Conservation (phyloP, 2,329 filamentous ascomycete genomes). For the Zopfia rhizophila region DNA sequence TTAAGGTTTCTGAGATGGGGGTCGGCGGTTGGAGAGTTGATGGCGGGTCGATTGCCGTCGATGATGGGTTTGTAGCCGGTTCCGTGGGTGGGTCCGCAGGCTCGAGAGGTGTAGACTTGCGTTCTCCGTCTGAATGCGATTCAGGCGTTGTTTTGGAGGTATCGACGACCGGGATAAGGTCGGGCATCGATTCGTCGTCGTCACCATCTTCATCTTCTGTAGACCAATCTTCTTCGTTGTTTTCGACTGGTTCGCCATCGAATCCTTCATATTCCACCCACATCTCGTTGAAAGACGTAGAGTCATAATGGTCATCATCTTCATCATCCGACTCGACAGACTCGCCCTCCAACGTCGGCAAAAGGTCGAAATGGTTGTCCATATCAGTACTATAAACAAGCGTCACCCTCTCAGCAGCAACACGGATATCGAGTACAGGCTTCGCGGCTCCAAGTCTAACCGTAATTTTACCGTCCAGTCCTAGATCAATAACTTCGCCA, state of each 20-base stretch:
- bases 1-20: not conserved
- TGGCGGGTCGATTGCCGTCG: not conserved
- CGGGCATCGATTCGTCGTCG: constrained; percentile 47
- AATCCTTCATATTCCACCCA: constrained; percentile 52
- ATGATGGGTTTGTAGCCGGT: no score
- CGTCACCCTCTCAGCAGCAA: constrained; percentile 60
- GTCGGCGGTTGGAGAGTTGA: not conserved
- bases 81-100: no score
- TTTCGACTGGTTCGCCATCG: constrained; percentile 41
- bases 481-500: constrained; percentile 66
- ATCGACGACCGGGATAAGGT: constrained; percentile 34
- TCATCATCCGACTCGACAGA: constrained; percentile 35
- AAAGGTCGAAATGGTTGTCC: constrained; percentile 42
- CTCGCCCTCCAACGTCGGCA: constrained; percentile 32
- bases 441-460: constrained; percentile 64
- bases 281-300: constrained; percentile 48
- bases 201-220: constrained; percentile 50
- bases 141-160: constrained; percentile 51
- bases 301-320: constrained; percentile 42
- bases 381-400: constrained; percentile 60
- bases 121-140: constrained; percentile 38
- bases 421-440: constrained; percentile 60
- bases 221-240: constrained; percentile 49
- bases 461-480: constrained; percentile 63
- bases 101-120: no score